These are phyloP conservation scores for Blastomyces gilchristii DNA, from an alignment of 2,329 filamentous ascomycete genomes.

Conservation along the genomic window DNA sequence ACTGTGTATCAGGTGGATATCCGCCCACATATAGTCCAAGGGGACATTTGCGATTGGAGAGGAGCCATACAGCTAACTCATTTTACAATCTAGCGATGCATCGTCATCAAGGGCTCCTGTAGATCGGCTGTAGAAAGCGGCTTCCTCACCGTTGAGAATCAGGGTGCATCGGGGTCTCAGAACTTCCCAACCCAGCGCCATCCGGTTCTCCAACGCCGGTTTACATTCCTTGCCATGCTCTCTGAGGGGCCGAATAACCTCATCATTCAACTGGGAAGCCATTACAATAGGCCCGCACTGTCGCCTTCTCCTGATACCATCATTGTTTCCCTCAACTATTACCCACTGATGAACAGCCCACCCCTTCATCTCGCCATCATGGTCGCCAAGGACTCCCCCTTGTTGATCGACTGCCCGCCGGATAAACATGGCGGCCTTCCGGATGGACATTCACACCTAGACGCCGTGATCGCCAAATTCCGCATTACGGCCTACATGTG, in stretches of 20 bases:
- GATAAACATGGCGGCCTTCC: conserved; percentile 16
- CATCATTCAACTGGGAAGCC: conserved; percentile 9
- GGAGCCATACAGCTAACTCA: background rate
- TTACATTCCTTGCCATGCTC: conserved; percentile 16
- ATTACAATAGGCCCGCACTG: background rate
- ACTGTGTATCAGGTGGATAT: conserved; percentile 5
- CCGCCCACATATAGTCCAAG: background rate
- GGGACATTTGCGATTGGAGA: background rate
- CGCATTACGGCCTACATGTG: conserved; percentile 20
- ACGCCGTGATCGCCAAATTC: conserved; percentile 18
- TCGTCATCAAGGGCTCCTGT: conserved; percentile 3
- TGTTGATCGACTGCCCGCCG: conserved; percentile 18
- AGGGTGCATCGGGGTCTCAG: background rate
- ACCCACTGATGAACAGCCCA: conserved; percentile 16
- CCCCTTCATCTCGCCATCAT: conserved; percentile 19
- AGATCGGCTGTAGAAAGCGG: background rate
- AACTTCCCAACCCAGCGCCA: conserved; percentile 11
- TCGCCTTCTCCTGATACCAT: conserved; percentile 9
- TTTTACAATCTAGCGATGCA: conserved; percentile 4
- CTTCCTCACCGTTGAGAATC: background rate
- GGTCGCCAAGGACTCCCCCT: conserved; percentile 18
- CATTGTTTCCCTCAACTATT: conserved; percentile 14
- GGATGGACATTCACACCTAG: conserved; percentile 14
- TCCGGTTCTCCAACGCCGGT: conserved; percentile 15
- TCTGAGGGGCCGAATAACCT: conserved; percentile 15